Evolutionary conservation across 2,329 filamentous ascomycete species (phyloP), one percentile per base, ranked within the genome.

Genomic region (Alternaria triticina): DNA sequence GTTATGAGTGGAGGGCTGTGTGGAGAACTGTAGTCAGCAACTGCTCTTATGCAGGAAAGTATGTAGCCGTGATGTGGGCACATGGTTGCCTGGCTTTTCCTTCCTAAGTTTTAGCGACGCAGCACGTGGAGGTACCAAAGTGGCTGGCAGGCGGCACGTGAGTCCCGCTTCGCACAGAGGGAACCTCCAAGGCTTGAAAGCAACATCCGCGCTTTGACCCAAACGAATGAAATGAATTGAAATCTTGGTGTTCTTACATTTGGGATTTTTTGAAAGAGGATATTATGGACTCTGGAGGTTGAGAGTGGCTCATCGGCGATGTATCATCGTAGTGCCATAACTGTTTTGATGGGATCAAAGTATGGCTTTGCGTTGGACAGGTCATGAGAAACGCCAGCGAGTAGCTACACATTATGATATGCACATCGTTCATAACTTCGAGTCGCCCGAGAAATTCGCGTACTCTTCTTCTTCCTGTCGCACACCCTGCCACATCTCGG

Each of bases 401-500:
- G 5, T 6, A 36, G 20, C 13, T 25, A 11, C 4, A 23, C 11
- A 9, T 52, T 13, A 22, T 25, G 8, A 40, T 15, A 12, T 8
- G 2, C 20, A 36, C 3, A 25, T 25, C n/a, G 8, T 15, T 58
- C 44, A 66, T 46, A 64, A 22, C 51, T 63, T 66, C 11, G 57
- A 20, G 15, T 62, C 49, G 6, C 56, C 25, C 2, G 28, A n/a
- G 20, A 20, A 51, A 17, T 25, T 33, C 2, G n/a, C n/a, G 9
- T 23, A 22, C 17, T 55, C 45, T 27, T 65, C 23, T 22, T 70
- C 61, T 30, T 76, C 74, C 36, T 58, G 49, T 22, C 70, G 65
- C 7, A 76, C 72, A n/a, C 71, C 70, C 46, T 76, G 74, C 74
- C 74, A 77, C 54, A 23, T 64, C 23, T 77, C 75, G 13, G 68